Base-by-base conservation (phyloP, 129 eudicot genomes). In the Heracleum sosnowskyi region DNA sequence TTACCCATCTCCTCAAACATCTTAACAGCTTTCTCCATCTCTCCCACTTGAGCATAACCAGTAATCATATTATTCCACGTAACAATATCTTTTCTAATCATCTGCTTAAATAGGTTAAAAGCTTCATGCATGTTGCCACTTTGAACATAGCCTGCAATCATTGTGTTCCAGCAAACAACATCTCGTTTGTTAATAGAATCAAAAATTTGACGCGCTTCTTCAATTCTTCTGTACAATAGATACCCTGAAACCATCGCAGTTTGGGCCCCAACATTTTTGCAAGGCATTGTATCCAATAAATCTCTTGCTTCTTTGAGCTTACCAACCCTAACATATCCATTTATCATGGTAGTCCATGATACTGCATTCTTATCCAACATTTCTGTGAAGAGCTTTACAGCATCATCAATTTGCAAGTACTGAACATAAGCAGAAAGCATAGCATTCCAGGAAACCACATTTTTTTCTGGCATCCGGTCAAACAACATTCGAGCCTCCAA, bases 371-470 rank as follows among this genome's bases (percentile, higher is more conserved):
- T 83, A 69, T 75, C 83, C 0, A 87, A 89, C 91, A 89, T 87
- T 64, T 83, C 80, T 11, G 51, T 75, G 22, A 89, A 87, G 22
- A 89, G 34, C 44, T 41, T 81, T 46, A 79, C 60, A 46, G 89
- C 91, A 64, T 85, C 88, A 71, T 83, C 81, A 66, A 87, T 79
- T 74, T 47, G 79, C 49, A 80, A 79, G 77, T 87, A 79, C 53
- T 83, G 93, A 44, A 87, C 93, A 80, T 85, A 89, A 44, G 82
- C 88, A 75, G 84, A 88, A 22, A 90, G 51, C 96, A 90, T 90
- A 9, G 96, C 92, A 26, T 90, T 90, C 89, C 96, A 90, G 47
- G 90, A 77, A 29, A 90, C 92, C 75, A 73, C 75, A 10, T 85
- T 89, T 69, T 83, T 89, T 34, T 79, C 77, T 3, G 86, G 84